Conservation (phyloP, 768 basidiomycete species). For the Russula compacta region DNA sequence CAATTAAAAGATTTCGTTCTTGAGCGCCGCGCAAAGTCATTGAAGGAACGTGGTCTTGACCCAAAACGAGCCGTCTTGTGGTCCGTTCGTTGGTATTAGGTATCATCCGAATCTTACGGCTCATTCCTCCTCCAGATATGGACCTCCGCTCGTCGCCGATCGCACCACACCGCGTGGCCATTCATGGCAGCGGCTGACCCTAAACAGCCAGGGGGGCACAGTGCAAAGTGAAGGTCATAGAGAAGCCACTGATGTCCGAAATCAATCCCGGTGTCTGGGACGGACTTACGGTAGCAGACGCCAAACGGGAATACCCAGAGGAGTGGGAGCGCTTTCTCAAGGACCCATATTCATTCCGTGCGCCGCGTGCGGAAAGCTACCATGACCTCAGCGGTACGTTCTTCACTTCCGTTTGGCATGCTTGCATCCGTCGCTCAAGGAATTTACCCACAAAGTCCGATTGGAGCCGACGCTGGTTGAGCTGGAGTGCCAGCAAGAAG, state of each 20-base stretch:
- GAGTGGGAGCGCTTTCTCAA: conserved; percentile 90
- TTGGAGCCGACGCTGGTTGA: conserved; percentile 91
- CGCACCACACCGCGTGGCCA: conserved; percentile 95
- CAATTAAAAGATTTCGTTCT: conserved; percentile 84
- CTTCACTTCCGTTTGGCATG: background rate
- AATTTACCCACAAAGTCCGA: conserved; percentile 52
- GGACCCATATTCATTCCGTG: conserved; percentile 89
- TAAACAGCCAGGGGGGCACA: conserved; percentile 22
- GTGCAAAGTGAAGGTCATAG: conserved; percentile 70
- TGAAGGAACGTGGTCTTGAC: conserved; percentile 62
- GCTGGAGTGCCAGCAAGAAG: conserved; percentile 88
- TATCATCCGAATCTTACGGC: background rate
- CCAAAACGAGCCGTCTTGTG: conserved; percentile 52
- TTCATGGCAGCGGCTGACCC: conserved; percentile 41
- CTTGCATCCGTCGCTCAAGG: conserved; percentile 16
- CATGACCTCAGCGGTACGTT: conserved; percentile 79
- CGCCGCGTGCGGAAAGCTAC: conserved; percentile 92
- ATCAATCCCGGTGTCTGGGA: conserved; percentile 99
- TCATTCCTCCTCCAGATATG: conserved; percentile 56
- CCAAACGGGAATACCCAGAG: conserved; percentile 80
- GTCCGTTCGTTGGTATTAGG: conserved; percentile 33
- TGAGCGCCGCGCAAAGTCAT: conserved; percentile 66
- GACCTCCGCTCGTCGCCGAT: conserved; percentile 90
- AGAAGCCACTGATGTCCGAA: conserved; percentile 95
- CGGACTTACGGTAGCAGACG: conserved; percentile 84